Percentiles rank a stretch among this genome's conserved stretches.
phyloP scores from a whole-genome alignment of 257 asterid species.

The Misopates orontium region DNA sequence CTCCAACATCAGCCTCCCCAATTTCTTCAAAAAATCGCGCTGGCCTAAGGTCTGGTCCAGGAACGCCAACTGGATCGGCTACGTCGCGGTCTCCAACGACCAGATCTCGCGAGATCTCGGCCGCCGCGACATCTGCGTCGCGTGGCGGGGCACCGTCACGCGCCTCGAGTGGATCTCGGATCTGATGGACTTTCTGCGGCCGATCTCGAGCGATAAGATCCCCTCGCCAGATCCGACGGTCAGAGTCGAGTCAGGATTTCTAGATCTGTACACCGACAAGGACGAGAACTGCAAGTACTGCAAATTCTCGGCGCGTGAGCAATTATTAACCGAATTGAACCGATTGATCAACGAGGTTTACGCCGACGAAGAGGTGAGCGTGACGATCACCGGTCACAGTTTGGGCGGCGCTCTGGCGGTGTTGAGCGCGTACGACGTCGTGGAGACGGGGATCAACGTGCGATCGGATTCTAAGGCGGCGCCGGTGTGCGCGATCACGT shows the following conservation, averaged over 20 bases:
- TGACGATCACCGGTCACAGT: slow-evolving; percentile 47
- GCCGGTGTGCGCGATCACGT: slow-evolving; percentile 44
- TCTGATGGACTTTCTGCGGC: slow-evolving; percentile 36
- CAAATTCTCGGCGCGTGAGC: slow-evolving; percentile 41
- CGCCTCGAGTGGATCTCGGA: slow-evolving; percentile 48
- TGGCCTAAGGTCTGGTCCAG: slow-evolving; percentile 50
- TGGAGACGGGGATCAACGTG: slow-evolving; percentile 35
- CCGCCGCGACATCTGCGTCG: slow-evolving; percentile 43
- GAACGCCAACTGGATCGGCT: slow-evolving; percentile 56
- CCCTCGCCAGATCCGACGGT: slow-evolving; percentile 40
- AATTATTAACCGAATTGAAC: slow-evolving; percentile 32
- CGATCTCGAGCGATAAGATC: slow-evolving; percentile 31
- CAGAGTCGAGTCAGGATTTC: slow-evolving; percentile 47
- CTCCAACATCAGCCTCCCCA: slow-evolving; percentile 44
- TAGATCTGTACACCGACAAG: slow-evolving; percentile 45
- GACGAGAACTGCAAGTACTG: slow-evolving; percentile 38
- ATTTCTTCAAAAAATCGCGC: slow-evolving; percentile 42
- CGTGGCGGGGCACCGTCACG: slow-evolving; percentile 60
- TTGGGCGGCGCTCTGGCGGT: slow-evolving; percentile 45
- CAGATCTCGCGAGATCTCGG: slow-evolving; percentile 41
- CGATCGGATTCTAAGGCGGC: slow-evolving; percentile 7
- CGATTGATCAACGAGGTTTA: slow-evolving; percentile 35
- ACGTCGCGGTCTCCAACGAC: slow-evolving; percentile 43
- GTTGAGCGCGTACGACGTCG: slow-evolving; percentile 44
- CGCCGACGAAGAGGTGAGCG: slow-evolving; percentile 41